Conservation (phyloP, 2,329 filamentous ascomycete genomes). For the Fusarium buharicum region DNA sequence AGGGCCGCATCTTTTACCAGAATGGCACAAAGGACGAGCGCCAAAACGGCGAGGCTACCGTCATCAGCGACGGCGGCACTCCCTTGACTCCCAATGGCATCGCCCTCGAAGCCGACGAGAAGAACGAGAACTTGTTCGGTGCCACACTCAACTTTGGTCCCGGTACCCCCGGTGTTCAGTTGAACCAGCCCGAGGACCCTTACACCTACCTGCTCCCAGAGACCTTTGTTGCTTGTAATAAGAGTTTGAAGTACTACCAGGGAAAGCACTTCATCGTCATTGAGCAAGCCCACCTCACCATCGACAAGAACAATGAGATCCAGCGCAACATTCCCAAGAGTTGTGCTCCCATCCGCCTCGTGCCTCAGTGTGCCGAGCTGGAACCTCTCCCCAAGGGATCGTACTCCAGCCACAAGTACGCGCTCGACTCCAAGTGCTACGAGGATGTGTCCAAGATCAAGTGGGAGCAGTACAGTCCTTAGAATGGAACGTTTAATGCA, state of each 20-base stretch:
- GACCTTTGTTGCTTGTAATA: conserved; percentile 56
- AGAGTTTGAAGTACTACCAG: conserved; percentile 55
- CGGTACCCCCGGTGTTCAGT: conserved; percentile 51
- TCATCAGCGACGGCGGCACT: conserved; percentile 56
- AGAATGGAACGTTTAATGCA: background rate
- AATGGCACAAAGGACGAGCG: conserved; percentile 58
- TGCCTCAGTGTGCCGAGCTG: conserved; percentile 57
- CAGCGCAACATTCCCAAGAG: conserved; percentile 45
- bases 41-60: conserved; percentile 45
- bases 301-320: conserved; percentile 38
- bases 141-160: conserved; percentile 48
- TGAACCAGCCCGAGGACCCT: conserved; percentile 41
- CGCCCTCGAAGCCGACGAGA: conserved; percentile 43
- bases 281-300: conserved; percentile 50
- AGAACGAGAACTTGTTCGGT: conserved; percentile 48
- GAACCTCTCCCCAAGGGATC: conserved; percentile 51
- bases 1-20: conserved; percentile 57
- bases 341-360: conserved; percentile 56
- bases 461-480: conserved; percentile 43
- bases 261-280: conserved; percentile 52
- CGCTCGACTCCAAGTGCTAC: conserved; percentile 54
- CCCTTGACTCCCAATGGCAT: conserved; percentile 54
- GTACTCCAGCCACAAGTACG: conserved; percentile 54
- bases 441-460: conserved; percentile 49
- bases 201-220: conserved; percentile 49